Conservation (phyloP, 2,329 filamentous ascomycete genomes). For the Mollisia scopiformis region DNA sequence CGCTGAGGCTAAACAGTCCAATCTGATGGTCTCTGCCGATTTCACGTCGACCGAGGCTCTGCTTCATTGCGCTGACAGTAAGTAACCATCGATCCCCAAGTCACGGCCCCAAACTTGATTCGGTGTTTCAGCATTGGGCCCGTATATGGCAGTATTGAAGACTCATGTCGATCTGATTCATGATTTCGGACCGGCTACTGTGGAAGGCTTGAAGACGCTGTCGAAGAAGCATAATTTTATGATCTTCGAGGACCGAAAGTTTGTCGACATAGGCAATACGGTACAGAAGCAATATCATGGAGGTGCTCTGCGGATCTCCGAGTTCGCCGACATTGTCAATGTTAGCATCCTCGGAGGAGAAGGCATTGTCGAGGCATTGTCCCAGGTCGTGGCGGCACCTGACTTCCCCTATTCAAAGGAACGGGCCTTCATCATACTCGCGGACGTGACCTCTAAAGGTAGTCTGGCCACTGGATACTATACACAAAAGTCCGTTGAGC, state of each 20-base stretch:
- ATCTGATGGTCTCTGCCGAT: no score
- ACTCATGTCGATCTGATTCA: neutral
- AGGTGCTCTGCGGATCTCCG: neutral
- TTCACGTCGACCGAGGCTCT: no score
- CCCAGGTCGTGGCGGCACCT: neutral
- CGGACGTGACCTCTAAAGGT: neutral
- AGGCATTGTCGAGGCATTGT: neutral
- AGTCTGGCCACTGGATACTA: neutral
- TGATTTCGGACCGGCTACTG: neutral
- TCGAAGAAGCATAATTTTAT: neutral
- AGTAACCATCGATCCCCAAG: no score
- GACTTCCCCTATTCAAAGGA: neutral
- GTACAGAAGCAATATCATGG: neutral
- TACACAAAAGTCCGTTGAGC: neutral
- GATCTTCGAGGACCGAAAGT: neutral
- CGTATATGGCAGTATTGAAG: neutral
- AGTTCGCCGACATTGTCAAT: neutral
- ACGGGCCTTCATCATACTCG: neutral
- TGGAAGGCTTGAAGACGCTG: neutral
- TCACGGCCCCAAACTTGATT: no score
- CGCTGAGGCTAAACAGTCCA: no score
- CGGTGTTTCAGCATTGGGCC: neutral
- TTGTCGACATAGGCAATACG: neutral
- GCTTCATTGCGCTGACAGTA: no score
- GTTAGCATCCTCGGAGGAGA: neutral